Evolutionary conservation across 805 yeast genomes (phyloP).

Genomic region (Metahyphopichia silvanorum): DNA sequence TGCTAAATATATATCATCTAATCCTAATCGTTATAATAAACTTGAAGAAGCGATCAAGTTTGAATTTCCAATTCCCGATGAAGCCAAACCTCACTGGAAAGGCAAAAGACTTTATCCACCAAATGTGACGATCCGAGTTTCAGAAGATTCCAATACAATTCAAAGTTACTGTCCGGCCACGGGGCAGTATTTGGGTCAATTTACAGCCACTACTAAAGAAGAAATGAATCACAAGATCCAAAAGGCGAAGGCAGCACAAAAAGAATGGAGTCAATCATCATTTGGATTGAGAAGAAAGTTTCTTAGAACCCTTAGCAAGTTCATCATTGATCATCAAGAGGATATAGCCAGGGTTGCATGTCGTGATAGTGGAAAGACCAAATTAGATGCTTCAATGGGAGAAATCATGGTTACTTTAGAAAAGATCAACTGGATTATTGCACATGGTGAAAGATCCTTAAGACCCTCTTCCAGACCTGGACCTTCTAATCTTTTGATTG

Average conservation of each 20-base stretch:
- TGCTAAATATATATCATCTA: slow-evolving; percentile 31
- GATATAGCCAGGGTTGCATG: slow-evolving; percentile 89
- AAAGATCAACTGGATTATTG: slow-evolving; percentile 84
- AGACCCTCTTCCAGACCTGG: slow-evolving; percentile 78
- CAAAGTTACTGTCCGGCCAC: slow-evolving; percentile 96
- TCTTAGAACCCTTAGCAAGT: slow-evolving; percentile 66
- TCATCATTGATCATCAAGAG: slow-evolving; percentile 77
- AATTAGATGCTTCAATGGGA: slow-evolving; percentile 94
- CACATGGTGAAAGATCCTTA: slow-evolving; percentile 74
- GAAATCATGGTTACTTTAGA: slow-evolving; percentile 94
- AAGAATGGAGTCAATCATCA: slow-evolving; percentile 46
- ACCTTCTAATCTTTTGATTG: slow-evolving; percentile 79
- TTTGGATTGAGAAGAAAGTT: slow-evolving; percentile 68
- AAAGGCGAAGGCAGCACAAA: slow-evolving; percentile 55
- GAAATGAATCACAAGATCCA: slow-evolving; percentile 69
- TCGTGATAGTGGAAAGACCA: slow-evolving; percentile 94
- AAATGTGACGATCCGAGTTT: slow-evolving; percentile 50
- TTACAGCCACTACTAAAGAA: slow-evolving; percentile 55
- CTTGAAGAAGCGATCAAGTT: slow-evolving; percentile 47
- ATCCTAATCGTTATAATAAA: slow-evolving; percentile 39
- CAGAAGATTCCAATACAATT: slow-evolving; percentile 62
- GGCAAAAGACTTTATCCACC: slow-evolving; percentile 71
- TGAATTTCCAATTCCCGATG: slow-evolving; percentile 62
- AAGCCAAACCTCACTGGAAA: slow-evolving; percentile 88
- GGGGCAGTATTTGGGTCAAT: slow-evolving; percentile 80